These are phyloP conservation scores for Penicillium sp. DNA, from an alignment of 2,329 filamentous ascomycete species.

Conservation along the genomic window DNA sequence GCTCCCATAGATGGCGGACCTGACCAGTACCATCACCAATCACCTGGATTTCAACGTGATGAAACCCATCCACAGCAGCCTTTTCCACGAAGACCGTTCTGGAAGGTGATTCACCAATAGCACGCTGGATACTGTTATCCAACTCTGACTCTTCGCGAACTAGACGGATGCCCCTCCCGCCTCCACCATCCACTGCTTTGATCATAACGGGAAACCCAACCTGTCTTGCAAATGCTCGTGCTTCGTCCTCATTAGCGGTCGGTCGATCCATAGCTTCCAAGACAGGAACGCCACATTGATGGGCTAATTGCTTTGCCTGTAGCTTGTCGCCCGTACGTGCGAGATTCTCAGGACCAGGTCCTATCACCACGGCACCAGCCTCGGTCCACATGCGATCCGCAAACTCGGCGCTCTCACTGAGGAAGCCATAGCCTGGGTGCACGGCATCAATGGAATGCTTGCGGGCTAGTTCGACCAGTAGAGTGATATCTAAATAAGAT, in stretches of 20 bases:
- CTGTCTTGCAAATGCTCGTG: conserved; percentile 61
- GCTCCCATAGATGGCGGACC: conserved; percentile 61
- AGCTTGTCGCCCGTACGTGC: conserved; percentile 61
- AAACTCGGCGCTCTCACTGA: conserved; percentile 60
- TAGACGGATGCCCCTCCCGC: conserved; percentile 63
- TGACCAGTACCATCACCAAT: conserved; percentile 59
- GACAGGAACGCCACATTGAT: conserved; percentile 57
- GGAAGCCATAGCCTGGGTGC: conserved; percentile 66
- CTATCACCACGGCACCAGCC: conserved; percentile 54
- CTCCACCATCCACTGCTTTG: conserved; percentile 67
- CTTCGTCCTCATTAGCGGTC: conserved; percentile 48
- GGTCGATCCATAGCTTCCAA: conserved; percentile 53
- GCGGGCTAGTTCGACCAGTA: conserved; percentile 53
- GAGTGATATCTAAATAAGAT: conserved; percentile 57
- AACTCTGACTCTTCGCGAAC: conserved; percentile 52
- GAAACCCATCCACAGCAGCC: conserved; percentile 64
- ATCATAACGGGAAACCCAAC: conserved; percentile 62
- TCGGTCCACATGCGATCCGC: conserved; percentile 55
- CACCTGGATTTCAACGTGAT: conserved; percentile 65
- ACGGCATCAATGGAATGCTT: conserved; percentile 59
- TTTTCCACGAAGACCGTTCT: conserved; percentile 62
- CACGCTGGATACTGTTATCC: conserved; percentile 52
- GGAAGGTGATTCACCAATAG: conserved; percentile 62
- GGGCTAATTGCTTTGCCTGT: conserved; percentile 56
- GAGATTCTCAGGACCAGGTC: conserved; percentile 62